Evolutionary conservation across 768 basidiomycete genomes (phyloP).

Genomic region (Boletellus emodensis): DNA sequence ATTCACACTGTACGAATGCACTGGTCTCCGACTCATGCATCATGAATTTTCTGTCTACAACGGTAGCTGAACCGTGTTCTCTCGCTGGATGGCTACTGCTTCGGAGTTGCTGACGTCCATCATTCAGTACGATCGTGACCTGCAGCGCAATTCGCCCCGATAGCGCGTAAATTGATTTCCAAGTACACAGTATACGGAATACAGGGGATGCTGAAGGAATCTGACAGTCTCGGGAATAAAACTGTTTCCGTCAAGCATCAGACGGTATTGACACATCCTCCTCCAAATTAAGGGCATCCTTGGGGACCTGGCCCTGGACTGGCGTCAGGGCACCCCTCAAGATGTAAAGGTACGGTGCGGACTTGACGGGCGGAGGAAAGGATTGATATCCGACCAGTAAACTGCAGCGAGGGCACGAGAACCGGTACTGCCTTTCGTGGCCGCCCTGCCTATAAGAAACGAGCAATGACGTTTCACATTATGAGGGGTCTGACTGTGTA

Average conservation of each 20-base stretch:
- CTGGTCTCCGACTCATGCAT: slow-evolving; percentile 39
- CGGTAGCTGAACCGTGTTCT: slow-evolving; percentile 67
- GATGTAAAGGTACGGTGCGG: slow-evolving; percentile 76
- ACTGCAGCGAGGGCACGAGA: slow-evolving; percentile 50
- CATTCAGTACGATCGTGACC: neutral
- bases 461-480: slow-evolving; percentile 14
- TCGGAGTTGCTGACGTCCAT: slow-evolving; percentile 7
- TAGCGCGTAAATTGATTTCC: neutral
- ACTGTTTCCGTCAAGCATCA: slow-evolving; percentile 3
- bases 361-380: slow-evolving; percentile 70
- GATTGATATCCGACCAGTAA: slow-evolving; percentile 67
- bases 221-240: neutral
- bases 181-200: neutral
- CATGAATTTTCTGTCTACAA: slow-evolving; percentile 66
- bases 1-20: slow-evolving; percentile 78
- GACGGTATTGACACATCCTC: neutral
- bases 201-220: neutral
- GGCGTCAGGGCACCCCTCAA: slow-evolving; percentile 81
- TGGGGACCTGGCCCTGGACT: slow-evolving; percentile 80
- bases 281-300: slow-evolving; percentile 74
- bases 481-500: slow-evolving; percentile 32
- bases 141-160: neutral
- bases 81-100: slow-evolving; percentile 1
- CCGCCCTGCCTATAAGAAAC: slow-evolving; percentile 48
- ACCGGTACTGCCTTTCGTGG: slow-evolving; percentile 73